These are phyloP conservation scores for Hordeum marinum DNA, from an alignment of 176 grass and related monocot genomes.

Conservation along the genomic window DNA sequence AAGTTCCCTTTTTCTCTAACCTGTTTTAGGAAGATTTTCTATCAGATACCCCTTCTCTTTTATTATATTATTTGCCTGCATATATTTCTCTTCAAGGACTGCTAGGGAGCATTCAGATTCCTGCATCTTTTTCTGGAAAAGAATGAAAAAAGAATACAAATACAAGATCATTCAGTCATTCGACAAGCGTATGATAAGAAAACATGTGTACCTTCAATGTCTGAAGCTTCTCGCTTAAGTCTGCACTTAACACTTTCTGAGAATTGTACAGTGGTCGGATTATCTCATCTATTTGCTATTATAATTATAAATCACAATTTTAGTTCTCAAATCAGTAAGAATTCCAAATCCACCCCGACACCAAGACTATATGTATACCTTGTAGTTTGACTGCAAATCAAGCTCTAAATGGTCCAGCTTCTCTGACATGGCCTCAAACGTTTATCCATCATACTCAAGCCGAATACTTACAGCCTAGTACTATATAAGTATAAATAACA, in stretches of 20 bases:
- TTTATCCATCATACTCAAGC: no score
- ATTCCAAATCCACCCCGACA: background rate
- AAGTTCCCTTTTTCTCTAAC: slow-evolving; percentile 17
- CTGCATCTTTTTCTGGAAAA: slow-evolving; percentile 58
- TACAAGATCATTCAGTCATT: background rate
- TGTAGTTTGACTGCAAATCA: slow-evolving; percentile 35
- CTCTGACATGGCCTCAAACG: no score
- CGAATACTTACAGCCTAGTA: no score
- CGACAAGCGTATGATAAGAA: background rate
- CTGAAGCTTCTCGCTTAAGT: slow-evolving; percentile 53
- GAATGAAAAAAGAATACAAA: background rate
- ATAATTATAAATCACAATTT: slow-evolving; percentile 13
- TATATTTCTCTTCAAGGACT: slow-evolving; percentile 57
- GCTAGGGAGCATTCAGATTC: slow-evolving; percentile 44
- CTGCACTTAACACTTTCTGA: slow-evolving; percentile 44
- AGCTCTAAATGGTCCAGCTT: no score
- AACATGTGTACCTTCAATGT: slow-evolving; percentile 40
- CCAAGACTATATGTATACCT: slow-evolving; percentile 33
- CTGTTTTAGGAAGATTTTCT: slow-evolving; percentile 62
- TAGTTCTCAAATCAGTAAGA: background rate
- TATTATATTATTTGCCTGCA: no score
- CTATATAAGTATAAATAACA: no score
- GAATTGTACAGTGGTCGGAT: slow-evolving; percentile 61
- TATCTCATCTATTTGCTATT: slow-evolving; percentile 54
- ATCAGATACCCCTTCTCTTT: slow-evolving; percentile 77